phyloP scores from a whole-genome alignment of 176 grass and related monocot genomes.

The Typha latifolia region DNA sequence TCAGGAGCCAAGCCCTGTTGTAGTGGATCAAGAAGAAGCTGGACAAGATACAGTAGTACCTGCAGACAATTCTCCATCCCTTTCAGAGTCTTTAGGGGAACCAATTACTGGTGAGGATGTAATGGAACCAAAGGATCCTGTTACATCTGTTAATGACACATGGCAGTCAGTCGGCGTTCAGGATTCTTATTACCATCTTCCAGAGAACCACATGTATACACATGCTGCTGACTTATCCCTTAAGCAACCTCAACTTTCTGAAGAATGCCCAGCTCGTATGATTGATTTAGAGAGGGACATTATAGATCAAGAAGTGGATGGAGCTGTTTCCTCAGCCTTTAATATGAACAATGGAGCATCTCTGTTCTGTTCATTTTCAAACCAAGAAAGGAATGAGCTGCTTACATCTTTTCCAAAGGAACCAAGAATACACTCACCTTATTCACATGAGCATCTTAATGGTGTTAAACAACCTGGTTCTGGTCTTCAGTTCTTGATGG shows the following conservation, averaged over 20 bases:
- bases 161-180: slow-evolving; percentile 20
- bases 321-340: slow-evolving; percentile 17
- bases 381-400: slow-evolving; percentile 21
- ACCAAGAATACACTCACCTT: slow-evolving; percentile 12
- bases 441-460: slow-evolving; percentile 24
- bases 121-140: slow-evolving; percentile 24
- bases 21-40: slow-evolving; percentile 8
- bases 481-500: slow-evolving; percentile 26
- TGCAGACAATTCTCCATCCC: slow-evolving; percentile 8
- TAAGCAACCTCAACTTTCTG: slow-evolving; percentile 21
- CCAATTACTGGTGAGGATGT: slow-evolving; percentile 5
- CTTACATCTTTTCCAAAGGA: slow-evolving; percentile 17
- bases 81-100: slow-evolving; percentile 18
- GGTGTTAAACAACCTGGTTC: slow-evolving; percentile 18
- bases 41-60: slow-evolving; percentile 3
- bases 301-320: slow-evolving; percentile 16
- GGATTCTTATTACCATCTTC: slow-evolving; percentile 23
- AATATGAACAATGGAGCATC: slow-evolving; percentile 15
- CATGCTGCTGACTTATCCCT: slow-evolving; percentile 20
- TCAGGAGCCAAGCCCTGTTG: slow-evolving; percentile 11
- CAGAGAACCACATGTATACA: slow-evolving; percentile 20
- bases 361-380: slow-evolving; percentile 26
- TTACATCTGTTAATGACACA: slow-evolving; percentile 14
- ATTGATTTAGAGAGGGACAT: slow-evolving; percentile 24
- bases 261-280: slow-evolving; percentile 17